Percentiles rank a stretch among this genome's conserved stretches.
These are phyloP conservation scores for Hyparrhenia diplandra DNA, from an alignment of 176 grass and related monocot species.

Conservation along the genomic window DNA sequence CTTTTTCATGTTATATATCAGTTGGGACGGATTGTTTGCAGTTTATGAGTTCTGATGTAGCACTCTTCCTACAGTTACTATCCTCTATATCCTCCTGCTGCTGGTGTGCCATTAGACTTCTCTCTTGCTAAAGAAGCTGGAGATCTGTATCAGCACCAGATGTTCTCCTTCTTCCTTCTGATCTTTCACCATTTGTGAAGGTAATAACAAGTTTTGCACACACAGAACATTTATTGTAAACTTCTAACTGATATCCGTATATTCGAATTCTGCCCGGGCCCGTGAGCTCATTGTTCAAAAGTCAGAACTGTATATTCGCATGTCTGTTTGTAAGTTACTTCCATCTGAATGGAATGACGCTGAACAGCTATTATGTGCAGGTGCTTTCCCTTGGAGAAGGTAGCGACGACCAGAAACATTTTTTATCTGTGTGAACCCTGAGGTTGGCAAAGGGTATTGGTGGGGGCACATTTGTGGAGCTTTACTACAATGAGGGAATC, in stretches of 20 bases:
- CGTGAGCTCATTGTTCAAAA: background rate
- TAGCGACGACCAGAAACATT: conserved; percentile 17
- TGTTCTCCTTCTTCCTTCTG: conserved; percentile 80
- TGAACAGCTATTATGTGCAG: conserved; percentile 36
- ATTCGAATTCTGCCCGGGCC: background rate
- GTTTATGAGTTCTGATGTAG: conserved; percentile 16
- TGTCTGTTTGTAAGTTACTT: conserved; percentile 1
- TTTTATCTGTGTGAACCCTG: conserved; percentile 81
- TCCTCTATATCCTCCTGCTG: conserved; percentile 72
- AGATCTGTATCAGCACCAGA: conserved; percentile 65
- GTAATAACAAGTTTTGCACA: conserved; percentile 36
- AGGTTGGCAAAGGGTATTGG: conserved; percentile 91
- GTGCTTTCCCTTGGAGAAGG: conserved; percentile 51
- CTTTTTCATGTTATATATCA: background rate
- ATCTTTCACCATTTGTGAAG: conserved; percentile 94
- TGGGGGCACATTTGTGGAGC: conserved; percentile 82
- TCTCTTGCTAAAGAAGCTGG: conserved; percentile 71
- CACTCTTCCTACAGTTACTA: conserved; percentile 55
- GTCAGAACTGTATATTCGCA: background rate
- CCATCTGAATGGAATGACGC: conserved; percentile 19
- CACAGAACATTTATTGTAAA: background rate
- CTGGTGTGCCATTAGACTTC: conserved; percentile 82
- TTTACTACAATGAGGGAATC: conserved; percentile 54
- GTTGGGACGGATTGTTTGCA: background rate
- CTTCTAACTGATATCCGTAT: conserved; percentile 5